Evolutionary conservation across 768 basidiomycete species (phyloP), one percentile per base, ranked within the genome.

Genomic region (Clavulina sp.): DNA sequence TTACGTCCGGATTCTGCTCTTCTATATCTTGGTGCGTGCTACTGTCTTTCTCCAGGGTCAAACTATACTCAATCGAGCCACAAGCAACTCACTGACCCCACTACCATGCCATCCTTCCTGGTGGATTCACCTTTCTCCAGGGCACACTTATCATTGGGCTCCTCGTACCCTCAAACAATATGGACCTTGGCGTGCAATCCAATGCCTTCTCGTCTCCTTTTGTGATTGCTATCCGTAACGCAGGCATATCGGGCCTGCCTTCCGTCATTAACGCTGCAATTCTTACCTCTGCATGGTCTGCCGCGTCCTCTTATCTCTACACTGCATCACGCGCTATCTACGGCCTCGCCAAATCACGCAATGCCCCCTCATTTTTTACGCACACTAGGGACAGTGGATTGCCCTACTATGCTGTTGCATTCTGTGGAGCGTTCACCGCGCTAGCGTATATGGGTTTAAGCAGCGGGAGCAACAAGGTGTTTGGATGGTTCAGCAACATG

Each of bases 271-370:
- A 81, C 2, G 78, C 76, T 24, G 62, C 58, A 62, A 70, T 93
- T 16, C 66, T 96, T 56, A 86, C 83, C 34, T 86, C 87, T 2
- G 88, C 91, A 4, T 91, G 84, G 81, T 93, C 89, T 26, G 89
- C 91, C 29, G 86, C 84, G 4, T 81, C 80, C 23, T 84, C 82
- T 62, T 88, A 93, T 62, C 64, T 95, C 40, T 93, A 89, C 67
- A 91, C 86, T 3, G 81, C 82, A 41, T 89, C 88, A 3, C 64
- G 69, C 29, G 67, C 67, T 18, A 71, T 96, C 5, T 92, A 92
- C 64, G 88, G 86, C 49, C 73, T 96, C 52, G 83, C 91, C 24
- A 59, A 72, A 16, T 70, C 76, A 32, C 81, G 84, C 2, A 87
- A 88, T 62, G 91, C 91, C 0, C 92, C 91, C 0, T 76, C 65